Evolutionary conservation across 1,284 basidiomycete species (phyloP).

Genomic region (Leccinum fallax): DNA sequence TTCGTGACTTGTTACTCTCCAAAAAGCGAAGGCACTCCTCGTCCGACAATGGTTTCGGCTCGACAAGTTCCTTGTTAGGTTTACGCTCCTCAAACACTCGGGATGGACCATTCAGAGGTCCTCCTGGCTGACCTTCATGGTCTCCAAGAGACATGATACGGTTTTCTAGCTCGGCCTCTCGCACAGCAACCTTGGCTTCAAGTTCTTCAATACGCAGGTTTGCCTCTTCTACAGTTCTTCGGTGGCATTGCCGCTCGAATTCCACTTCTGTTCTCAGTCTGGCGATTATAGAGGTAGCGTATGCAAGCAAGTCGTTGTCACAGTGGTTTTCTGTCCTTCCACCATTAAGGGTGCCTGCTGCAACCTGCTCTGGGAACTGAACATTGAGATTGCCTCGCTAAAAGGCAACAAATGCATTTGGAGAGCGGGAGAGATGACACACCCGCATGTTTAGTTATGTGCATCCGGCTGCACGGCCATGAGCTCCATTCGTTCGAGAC

Average conservation of each 20-base stretch:
- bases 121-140: conserved; percentile 2
- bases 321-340: background rate
- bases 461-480: conserved; percentile 55
- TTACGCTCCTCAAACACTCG: background rate
- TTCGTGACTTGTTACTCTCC: conserved; percentile 42
- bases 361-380: conserved; percentile 20
- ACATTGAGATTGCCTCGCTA: conserved; percentile 27
- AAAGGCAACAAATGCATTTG: conserved; percentile 17
- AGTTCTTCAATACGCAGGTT: conserved; percentile 49
- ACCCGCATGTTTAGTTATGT: conserved; percentile 43
- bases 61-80: conserved; percentile 5
- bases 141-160: conserved; percentile 25
- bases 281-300: conserved; percentile 47
- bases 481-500: conserved; percentile 49
- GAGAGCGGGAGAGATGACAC: conserved; percentile 38
- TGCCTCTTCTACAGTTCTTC: conserved; percentile 40
- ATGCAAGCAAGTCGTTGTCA: conserved; percentile 33
- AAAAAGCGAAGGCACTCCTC: conserved; percentile 46
- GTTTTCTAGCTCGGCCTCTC: conserved; percentile 55
- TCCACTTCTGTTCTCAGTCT: conserved; percentile 46
- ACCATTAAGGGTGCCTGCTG: background rate
- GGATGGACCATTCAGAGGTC: background rate
- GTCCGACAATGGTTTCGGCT: conserved; percentile 28
- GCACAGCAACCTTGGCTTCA: conserved; percentile 54
- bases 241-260: conserved; percentile 48